phyloP scores from a whole-genome alignment of 495 filamentous ascomycete species.

The Trichoderma reesei region DNA sequence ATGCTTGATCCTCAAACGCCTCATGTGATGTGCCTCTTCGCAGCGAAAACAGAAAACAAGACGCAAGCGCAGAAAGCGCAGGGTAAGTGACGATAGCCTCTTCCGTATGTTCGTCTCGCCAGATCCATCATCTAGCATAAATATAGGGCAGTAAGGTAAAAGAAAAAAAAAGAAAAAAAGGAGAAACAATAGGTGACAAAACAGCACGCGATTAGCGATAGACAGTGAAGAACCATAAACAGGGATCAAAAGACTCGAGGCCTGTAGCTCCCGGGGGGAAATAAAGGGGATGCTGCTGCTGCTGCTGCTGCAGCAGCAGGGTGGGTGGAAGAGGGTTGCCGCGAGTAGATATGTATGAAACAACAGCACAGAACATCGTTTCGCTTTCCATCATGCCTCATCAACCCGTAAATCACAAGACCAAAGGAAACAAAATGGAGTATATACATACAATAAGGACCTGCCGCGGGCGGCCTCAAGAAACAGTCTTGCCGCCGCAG shows the following conservation, averaged over 20 bases:
- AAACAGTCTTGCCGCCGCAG: conserved; percentile 67
- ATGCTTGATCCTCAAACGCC: no score
- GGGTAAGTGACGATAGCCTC: no score
- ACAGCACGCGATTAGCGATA: not conserved
- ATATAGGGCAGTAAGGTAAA: not conserved
- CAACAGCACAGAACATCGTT: not conserved
- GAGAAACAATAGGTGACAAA: not conserved
- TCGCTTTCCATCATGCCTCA: not conserved
- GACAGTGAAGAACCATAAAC: not conserved
- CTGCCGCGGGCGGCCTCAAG: not conserved
- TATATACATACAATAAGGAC: no score
- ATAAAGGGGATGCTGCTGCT: not conserved
- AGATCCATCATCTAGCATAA: not conserved
- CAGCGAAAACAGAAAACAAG: not conserved
- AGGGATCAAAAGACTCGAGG: no score
- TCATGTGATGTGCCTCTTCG: no score
- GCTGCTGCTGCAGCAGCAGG: no score
- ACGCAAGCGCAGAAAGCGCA: not conserved
- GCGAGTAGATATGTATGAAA: not conserved
- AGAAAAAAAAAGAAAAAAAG: not conserved
- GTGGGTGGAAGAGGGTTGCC: not conserved
- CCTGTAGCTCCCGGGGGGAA: not conserved
- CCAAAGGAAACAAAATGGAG: no score
- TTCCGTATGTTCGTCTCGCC: no score
- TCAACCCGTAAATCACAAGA: not conserved